Evolutionary conservation across 371 early-diverging fungal genomes (phyloP).

Genomic region (Rhizopus arrhizus): DNA sequence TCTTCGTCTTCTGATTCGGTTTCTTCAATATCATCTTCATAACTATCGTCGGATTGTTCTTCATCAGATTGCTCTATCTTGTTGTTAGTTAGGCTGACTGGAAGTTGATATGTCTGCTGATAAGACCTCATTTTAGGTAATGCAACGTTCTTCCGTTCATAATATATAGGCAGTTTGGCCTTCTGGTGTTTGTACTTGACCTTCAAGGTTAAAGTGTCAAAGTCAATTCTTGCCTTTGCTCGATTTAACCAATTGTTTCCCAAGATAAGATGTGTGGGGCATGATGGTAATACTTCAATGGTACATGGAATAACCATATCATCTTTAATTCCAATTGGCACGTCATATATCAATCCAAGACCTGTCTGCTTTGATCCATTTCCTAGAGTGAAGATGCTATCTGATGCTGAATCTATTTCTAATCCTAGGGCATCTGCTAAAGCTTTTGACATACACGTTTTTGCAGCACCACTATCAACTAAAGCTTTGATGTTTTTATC

Average conservation of each 20-base stretch:
- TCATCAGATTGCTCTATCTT: too few species aligned
- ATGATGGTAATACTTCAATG: slow-evolving; percentile 9
- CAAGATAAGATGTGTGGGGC: slow-evolving; percentile 2
- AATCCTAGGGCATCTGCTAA: not conserved
- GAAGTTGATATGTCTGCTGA: too few species aligned
- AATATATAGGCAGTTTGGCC: not conserved
- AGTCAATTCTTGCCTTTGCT: not conserved
- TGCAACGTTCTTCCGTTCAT: too few species aligned
- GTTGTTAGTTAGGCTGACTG: too few species aligned
- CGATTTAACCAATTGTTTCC: slow-evolving; percentile 6
- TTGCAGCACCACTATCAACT: slow-evolving; percentile 4
- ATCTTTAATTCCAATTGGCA: not conserved
- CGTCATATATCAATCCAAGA: slow-evolving; percentile 8
- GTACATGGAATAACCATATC: not conserved
- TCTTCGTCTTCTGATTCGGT: too few species aligned
- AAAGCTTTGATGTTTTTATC: not conserved
- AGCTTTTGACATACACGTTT: slow-evolving; percentile 5
- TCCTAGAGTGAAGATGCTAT: slow-evolving; percentile 1
- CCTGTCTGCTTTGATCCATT: slow-evolving; percentile 11
- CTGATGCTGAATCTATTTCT: slow-evolving; percentile 3
- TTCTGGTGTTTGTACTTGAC: not conserved
- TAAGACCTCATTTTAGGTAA: too few species aligned
- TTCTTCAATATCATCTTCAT: too few species aligned
- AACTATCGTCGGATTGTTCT: too few species aligned
- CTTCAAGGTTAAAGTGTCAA: not conserved